These are phyloP conservation scores for sunflower (Helianthus annuus) DNA, from an alignment of 129 eudicot species.

Conservation along the genomic window DNA sequence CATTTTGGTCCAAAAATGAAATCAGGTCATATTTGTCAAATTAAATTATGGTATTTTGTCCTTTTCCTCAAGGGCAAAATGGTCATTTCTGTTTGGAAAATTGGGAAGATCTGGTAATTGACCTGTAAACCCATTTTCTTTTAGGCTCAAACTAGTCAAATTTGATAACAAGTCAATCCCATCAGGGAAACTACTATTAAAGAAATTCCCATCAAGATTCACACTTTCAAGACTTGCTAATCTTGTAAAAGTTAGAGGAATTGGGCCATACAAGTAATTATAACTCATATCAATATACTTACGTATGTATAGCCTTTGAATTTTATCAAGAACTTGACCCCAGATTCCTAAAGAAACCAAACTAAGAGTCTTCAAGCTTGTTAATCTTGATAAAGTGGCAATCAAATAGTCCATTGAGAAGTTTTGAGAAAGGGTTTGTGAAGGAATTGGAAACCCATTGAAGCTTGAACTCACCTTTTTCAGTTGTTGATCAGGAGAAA, in stretches of 20 bases:
- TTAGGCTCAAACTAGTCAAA: constrained; percentile 48
- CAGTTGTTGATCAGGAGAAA: constrained; percentile 30
- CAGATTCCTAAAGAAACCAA: constrained; percentile 63
- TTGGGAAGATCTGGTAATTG: constrained; percentile 48
- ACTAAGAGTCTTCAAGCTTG: constrained; percentile 53
- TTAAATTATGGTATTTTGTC: too few relatives aligned
- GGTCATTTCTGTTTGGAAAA: constrained; percentile 47
- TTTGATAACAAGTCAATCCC: constrained; percentile 39
- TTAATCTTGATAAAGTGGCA: constrained; percentile 61
- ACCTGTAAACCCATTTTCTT: constrained; percentile 48
- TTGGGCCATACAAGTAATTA: constrained; percentile 56
- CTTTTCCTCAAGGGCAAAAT: too few relatives aligned
- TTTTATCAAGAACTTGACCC: constrained; percentile 66
- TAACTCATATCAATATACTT: constrained; percentile 55
- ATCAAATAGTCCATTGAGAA: constrained; percentile 69
- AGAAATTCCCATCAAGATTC: constrained; percentile 57
- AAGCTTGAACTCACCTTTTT: constrained; percentile 39
- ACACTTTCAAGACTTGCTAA: constrained; percentile 53
- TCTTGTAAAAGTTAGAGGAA: constrained; percentile 51
- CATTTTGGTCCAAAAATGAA: too few relatives aligned
- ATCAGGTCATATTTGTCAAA: too few relatives aligned
- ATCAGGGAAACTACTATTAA: constrained; percentile 54
- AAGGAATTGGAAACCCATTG: constrained; percentile 45
- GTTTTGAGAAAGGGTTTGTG: constrained; percentile 48
- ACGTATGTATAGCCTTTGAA: constrained; percentile 48